phyloP scores from a whole-genome alignment of 257 asterid genomes.

The Forsythia viridissima region DNA sequence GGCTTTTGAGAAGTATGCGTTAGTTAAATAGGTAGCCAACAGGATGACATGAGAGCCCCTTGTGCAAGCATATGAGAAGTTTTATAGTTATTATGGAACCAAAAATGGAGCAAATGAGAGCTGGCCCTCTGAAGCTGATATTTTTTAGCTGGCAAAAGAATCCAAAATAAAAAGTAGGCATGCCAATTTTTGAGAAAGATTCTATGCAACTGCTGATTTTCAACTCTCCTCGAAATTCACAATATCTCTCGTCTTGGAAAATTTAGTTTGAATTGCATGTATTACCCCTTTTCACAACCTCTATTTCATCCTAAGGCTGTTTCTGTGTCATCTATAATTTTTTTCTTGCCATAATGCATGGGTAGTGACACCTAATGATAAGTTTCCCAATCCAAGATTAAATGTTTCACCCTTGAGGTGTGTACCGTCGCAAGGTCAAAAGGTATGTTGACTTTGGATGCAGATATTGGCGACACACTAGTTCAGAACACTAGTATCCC shows the following conservation, averaged over 20 bases:
- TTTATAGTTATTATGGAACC: background rate
- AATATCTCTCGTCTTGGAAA: background rate
- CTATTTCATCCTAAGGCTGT: background rate
- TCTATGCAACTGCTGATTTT: too few species aligned
- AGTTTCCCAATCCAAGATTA: background rate
- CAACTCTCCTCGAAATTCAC: too few species aligned
- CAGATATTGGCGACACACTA: background rate
- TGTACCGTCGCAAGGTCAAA: background rate
- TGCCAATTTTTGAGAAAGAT: background rate
- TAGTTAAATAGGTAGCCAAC: background rate
- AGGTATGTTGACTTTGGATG: background rate
- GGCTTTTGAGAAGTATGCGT: background rate
- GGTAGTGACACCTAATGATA: background rate
- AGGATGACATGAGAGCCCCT: background rate
- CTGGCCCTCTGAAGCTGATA: background rate
- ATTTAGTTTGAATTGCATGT: background rate
- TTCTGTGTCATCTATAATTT: background rate
- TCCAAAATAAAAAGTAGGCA: background rate
- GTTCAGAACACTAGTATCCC: too few species aligned
- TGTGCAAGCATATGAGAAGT: background rate
- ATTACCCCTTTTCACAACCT: background rate
- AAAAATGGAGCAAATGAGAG: background rate
- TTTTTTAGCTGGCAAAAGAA: background rate
- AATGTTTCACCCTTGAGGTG: background rate
- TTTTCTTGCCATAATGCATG: background rate